A percentile compares a stretch with the other conserved stretches of the same genome.
phyloP scores from a whole-genome alignment of 139 green algal genomes.

The Chlamydomonas schloesseri region DNA sequence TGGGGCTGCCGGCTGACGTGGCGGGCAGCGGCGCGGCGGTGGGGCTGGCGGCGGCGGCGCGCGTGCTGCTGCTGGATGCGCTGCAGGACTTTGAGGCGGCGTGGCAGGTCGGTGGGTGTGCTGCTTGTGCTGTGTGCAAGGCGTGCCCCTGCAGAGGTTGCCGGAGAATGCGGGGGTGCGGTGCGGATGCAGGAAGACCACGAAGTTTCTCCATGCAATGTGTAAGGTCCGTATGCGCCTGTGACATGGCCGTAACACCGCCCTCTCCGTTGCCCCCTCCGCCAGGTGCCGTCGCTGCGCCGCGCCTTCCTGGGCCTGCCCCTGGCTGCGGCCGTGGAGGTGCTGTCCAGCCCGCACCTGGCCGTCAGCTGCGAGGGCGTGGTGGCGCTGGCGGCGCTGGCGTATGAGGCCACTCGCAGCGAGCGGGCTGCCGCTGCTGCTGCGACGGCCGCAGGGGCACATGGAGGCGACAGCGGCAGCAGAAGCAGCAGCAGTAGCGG shows the following conservation, averaged over 20 bases:
- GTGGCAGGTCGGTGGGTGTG: neutral
- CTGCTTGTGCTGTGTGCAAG: no score
- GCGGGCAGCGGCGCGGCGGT: neutral
- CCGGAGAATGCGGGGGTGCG: no score
- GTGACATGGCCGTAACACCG: no score
- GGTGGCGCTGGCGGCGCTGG: neutral
- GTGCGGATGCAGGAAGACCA: no score
- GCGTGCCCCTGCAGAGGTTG: no score
- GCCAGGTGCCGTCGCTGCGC: neutral
- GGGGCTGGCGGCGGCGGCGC: neutral
- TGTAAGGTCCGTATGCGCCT: no score
- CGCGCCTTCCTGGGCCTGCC: neutral
- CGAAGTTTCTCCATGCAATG: no score
- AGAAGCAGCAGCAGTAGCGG: no score
- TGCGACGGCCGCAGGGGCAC: no score
- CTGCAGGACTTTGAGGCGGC: neutral
- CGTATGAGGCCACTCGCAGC: neutral
- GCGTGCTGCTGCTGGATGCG: neutral
- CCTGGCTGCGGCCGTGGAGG: neutral
- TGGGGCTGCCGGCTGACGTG: neutral
- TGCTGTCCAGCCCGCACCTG: neutral
- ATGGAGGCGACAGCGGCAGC: no score
- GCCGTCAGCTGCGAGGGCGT: neutral
- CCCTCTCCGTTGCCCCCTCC: no score
- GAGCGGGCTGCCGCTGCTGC: no score